Evolutionary conservation across 495 filamentous ascomycete species (phyloP).

Genomic region (Pyrenopolyporus hunteri): DNA sequence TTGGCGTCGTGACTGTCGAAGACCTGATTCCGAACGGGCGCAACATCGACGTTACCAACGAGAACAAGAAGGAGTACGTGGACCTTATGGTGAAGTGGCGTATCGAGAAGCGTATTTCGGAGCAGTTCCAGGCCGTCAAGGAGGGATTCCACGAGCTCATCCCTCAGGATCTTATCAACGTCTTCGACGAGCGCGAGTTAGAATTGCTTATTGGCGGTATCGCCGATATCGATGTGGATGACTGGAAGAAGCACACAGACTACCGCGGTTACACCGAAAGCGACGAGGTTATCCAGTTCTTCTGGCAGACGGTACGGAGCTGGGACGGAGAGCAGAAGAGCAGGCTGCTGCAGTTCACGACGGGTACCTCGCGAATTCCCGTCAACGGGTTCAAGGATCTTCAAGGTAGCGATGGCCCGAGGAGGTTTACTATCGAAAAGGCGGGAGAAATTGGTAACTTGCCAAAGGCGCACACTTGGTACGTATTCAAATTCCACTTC

Average conservation of each 20-base stretch:
- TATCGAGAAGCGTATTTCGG: constrained; percentile 95
- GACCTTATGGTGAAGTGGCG: constrained; percentile 99
- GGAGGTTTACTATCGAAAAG: constrained; percentile 98
- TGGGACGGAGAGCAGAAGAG: constrained; percentile 99
- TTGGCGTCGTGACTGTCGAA: constrained; percentile 89
- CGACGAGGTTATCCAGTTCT: constrained; percentile 95
- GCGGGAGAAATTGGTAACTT: constrained; percentile 86
- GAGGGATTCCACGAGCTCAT: constrained; percentile 98
- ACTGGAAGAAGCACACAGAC: constrained; percentile 99
- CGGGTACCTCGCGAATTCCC: constrained; percentile 95
- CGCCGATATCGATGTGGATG: constrained; percentile 98
- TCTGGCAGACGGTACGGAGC: constrained; percentile 95
- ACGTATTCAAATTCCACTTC: constrained; percentile 49
- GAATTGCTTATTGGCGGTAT: constrained; percentile 98
- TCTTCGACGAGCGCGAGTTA: constrained; percentile 97
- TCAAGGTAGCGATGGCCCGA: constrained; percentile 93
- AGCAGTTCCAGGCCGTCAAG: constrained; percentile 98
- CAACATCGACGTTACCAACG: constrained; percentile 94
- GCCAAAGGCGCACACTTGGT: constrained; percentile 98
- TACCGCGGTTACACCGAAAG: constrained; percentile 99
- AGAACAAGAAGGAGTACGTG: constrained; percentile 94
- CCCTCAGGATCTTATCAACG: constrained; percentile 93
- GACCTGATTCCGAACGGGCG: constrained; percentile 90
- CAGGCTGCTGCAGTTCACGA: constrained; percentile 93
- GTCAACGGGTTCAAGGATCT: constrained; percentile 99